Base-by-base conservation (phyloP, 805 yeast species). In the Hanseniaspora osmophila region DNA sequence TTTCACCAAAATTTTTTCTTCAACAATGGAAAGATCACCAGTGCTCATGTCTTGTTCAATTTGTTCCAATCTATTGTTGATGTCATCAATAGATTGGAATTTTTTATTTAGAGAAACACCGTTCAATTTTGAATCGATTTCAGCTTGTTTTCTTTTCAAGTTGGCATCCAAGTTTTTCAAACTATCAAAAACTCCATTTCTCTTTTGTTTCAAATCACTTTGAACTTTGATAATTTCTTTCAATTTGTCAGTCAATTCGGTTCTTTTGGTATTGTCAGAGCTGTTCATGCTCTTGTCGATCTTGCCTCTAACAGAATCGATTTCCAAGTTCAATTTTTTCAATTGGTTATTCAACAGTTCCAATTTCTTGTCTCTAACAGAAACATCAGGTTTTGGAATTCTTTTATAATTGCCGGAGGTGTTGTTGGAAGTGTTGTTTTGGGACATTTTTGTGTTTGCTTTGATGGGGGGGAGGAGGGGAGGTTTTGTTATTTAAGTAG, bases 1-100 rank as follows among this genome's bases (percentile, higher is more conserved):
- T 67, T 84, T 84, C 53, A 92, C 77, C 52, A 72, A 66, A 59
- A 78, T 74, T 69, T 85, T 81, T 73, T 92, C 99, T 51, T 90
- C 95, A 45, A 87, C 96, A 58, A 92, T 77, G 55, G 84, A 76
- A 61, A 92, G 71, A 41, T 72, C 65, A 51, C 97, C 97, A 43
- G 82, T 66, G 46, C 83, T 84, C 50, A 92, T 80, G 53, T 73
- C 69, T 39, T 71, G 73, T 61, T 92, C 96, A 58, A 86, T 74
- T 52, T 69, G 69, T 48, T 61, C 60, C 57, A 84, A 71, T 63
- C 80, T 77, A 48, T 68, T 68, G 54, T 83, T 87, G 53, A 84
- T 80, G 51, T 84, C 94, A 33, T 67, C 78, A 49, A 72, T 74
- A 41, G 70, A 66, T 62, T 78, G 79, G 73, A 76, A 88, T 52